Conservation (phyloP, 345 rosid genomes). For the Eutrema japonicum region DNA sequence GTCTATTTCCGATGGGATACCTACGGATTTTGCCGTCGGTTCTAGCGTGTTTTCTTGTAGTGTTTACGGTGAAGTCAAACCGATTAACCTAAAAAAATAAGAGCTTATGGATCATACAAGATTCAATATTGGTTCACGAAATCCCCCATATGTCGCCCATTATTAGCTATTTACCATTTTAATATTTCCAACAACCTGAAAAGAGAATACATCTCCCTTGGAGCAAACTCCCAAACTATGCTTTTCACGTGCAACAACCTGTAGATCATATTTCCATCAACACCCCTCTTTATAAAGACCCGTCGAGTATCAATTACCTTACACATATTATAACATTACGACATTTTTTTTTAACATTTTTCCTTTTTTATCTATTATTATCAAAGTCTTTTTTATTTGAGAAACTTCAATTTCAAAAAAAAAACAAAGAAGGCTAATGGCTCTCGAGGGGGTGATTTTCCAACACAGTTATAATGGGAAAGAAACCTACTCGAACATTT, state of each 20-base stretch:
- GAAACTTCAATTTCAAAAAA: conserved; percentile 3
- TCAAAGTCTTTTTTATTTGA: neutral
- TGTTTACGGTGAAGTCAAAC: neutral
- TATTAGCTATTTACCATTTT: conserved; percentile 21
- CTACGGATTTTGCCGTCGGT: too few relatives aligned
- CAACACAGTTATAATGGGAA: conserved; percentile 51
- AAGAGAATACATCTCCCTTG: conserved; percentile 45
- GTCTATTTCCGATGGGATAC: too few relatives aligned
- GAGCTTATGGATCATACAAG: neutral
- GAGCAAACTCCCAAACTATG: conserved; percentile 43
- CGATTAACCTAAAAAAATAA: neutral
- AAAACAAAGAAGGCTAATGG: conserved; percentile 49
- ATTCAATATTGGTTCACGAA: conserved; percentile 5
- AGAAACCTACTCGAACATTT: conserved; percentile 53
- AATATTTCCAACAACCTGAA: conserved; percentile 35
- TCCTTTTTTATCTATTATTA: conserved; percentile 5
- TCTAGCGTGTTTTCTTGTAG: too few relatives aligned
- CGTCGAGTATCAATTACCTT: conserved; percentile 6
- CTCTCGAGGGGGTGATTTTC: conserved; percentile 68
- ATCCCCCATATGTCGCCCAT: conserved; percentile 18
- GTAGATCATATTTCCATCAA: conserved; percentile 28
- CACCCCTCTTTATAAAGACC: conserved; percentile 24
- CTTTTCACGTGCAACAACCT: conserved; percentile 46
- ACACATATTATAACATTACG: conserved; percentile 5
- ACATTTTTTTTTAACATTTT: conserved; percentile 17